These are phyloP conservation scores for Homolaphlyctis polyrhiza DNA, from an alignment of 371 early-diverging fungal genomes.

Conservation along the genomic window DNA sequence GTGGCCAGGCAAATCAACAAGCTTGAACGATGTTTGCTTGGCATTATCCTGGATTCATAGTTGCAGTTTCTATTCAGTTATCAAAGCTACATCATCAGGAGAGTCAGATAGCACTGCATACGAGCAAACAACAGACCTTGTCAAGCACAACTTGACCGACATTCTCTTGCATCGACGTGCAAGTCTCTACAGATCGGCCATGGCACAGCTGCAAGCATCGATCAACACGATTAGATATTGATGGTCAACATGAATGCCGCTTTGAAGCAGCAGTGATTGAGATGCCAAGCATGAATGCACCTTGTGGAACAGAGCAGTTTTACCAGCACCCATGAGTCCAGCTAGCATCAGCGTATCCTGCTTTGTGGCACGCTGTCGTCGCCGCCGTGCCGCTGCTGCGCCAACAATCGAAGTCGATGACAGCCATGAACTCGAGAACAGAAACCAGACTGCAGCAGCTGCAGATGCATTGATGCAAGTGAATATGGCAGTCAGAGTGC, in stretches of 20 bases:
- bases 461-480: too few species aligned
- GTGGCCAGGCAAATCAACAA: constrained; percentile 89
- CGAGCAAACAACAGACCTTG: constrained; percentile 12
- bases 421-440: too few species aligned
- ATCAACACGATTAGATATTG: constrained; percentile 4
- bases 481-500: too few species aligned
- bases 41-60: not conserved
- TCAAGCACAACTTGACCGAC: constrained; percentile 43
- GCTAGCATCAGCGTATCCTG: constrained; percentile 47
- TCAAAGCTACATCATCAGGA: not conserved
- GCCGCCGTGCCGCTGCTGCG: not conserved
- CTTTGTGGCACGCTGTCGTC: not conserved
- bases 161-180: constrained; percentile 73
- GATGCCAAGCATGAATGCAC: constrained; percentile 30
- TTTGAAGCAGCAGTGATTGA: constrained; percentile 9
- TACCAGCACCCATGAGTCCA: constrained; percentile 60
- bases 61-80: not conserved
- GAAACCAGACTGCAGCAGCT: too few species aligned
- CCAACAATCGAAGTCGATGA: too few species aligned
- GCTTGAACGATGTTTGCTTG: not conserved
- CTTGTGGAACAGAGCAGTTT: constrained; percentile 52
- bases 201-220: constrained; percentile 41
- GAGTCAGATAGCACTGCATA: not conserved
- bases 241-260: not conserved
- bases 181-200: constrained; percentile 47